Percentiles rank a stretch among this genome's conserved stretches.
These are phyloP conservation scores for Fermentozyma sake DNA, from an alignment of 1,139 yeast genomes.

Conservation along the genomic window DNA sequence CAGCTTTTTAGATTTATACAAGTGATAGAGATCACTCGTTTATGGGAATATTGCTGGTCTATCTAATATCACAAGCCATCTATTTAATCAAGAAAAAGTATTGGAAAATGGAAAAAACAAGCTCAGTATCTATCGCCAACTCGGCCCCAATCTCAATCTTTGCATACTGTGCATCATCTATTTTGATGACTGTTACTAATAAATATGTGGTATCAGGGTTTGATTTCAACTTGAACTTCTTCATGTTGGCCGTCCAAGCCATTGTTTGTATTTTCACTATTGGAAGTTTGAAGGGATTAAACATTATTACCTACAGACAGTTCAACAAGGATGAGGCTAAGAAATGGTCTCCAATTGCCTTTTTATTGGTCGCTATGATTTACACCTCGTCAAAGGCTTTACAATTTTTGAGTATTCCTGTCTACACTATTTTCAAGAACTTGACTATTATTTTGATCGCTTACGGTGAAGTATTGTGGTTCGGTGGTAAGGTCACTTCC, in stretches of 20 bases:
- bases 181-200: slow-evolving; percentile 96
- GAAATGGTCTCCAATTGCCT: slow-evolving; percentile 92
- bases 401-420: slow-evolving; percentile 87
- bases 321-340: slow-evolving; percentile 85
- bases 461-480: slow-evolving; percentile 96
- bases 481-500: slow-evolving; percentile 86
- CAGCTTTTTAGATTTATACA: background rate
- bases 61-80: slow-evolving; percentile 32
- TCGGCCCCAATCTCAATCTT: slow-evolving; percentile 83
- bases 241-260: slow-evolving; percentile 78
- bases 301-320: slow-evolving; percentile 80
- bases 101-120: slow-evolving; percentile 30
- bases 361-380: slow-evolving; percentile 86
- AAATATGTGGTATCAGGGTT: slow-evolving; percentile 85
- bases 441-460: slow-evolving; percentile 95
- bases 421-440: slow-evolving; percentile 95
- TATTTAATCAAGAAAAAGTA: slow-evolving; percentile 27
- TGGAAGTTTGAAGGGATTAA: slow-evolving; percentile 63
- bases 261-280: slow-evolving; percentile 77
- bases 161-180: slow-evolving; percentile 87
- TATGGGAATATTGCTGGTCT: slow-evolving; percentile 44
- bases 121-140: slow-evolving; percentile 50
- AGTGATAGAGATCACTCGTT: too few species aligned
- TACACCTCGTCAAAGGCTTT: slow-evolving; percentile 95
- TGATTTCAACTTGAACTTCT: slow-evolving; percentile 84